Conservation (phyloP, 2,329 filamentous ascomycete species). For the Hypomyces perniciosus region DNA sequence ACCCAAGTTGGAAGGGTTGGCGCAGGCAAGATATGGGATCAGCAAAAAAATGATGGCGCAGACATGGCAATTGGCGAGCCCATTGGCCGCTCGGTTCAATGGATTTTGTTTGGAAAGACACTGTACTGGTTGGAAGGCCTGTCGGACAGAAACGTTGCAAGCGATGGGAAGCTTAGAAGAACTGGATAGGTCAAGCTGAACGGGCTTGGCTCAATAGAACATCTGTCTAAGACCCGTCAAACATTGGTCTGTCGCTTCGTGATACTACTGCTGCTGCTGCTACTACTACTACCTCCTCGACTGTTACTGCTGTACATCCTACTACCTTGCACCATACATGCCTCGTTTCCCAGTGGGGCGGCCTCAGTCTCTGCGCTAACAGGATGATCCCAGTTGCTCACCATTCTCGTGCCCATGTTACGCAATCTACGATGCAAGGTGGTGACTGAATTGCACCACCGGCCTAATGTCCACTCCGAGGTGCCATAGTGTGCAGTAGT, state of each 20-base stretch:
- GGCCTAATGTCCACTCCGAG: too few species aligned
- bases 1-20: slow-evolving; percentile 7
- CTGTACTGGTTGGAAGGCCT: background rate
- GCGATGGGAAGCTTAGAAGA: too few species aligned
- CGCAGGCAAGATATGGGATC: slow-evolving; percentile 14
- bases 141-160: background rate
- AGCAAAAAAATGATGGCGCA: slow-evolving; percentile 12
- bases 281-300: background rate
- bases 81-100: slow-evolving; percentile 3
- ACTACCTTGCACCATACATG: background rate
- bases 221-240: slow-evolving; percentile 1
- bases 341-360: background rate
- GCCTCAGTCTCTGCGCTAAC: too few species aligned
- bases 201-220: background rate
- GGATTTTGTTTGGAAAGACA: slow-evolving; percentile 7
- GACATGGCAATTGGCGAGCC: slow-evolving; percentile 8
- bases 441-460: too few species aligned
- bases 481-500: background rate
- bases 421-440: too few species aligned
- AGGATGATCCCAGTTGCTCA: too few species aligned
- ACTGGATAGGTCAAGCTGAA: background rate
- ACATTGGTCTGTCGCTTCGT: background rate
- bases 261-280: background rate
- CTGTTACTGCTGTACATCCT: background rate
- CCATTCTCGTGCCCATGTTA: too few species aligned